Conservation (phyloP, 1,139 yeast species). For the Wickerhamiella infanticola region DNA sequence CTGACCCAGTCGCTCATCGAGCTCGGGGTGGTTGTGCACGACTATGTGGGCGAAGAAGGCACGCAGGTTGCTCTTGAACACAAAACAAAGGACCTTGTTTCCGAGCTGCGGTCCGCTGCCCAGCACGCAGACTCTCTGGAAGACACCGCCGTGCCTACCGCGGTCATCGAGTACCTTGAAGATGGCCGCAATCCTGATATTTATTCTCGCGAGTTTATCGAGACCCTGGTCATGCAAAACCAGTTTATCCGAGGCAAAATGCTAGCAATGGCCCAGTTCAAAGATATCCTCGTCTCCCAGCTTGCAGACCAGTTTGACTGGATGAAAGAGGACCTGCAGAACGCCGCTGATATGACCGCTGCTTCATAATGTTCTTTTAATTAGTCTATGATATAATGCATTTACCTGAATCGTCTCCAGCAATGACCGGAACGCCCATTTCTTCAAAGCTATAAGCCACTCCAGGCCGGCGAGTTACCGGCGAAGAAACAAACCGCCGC, state of each 20-base stretch:
- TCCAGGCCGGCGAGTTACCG: constrained; percentile 10
- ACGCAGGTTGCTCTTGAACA: constrained; percentile 37
- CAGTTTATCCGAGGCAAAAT: constrained; percentile 76
- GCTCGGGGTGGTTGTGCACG: constrained; percentile 82
- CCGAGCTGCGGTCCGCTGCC: constrained; percentile 14
- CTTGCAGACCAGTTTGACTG: constrained; percentile 68
- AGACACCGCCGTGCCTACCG: constrained; percentile 18
- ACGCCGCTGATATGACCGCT: not conserved
- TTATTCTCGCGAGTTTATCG: constrained; percentile 90
- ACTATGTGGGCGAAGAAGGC: constrained; percentile 71
- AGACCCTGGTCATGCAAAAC: constrained; percentile 74
- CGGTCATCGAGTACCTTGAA: constrained; percentile 44
- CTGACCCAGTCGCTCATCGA: constrained; percentile 78
- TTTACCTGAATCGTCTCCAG: constrained; percentile 11
- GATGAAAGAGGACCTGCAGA: constrained; percentile 26
- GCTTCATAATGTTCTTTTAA: not conserved
- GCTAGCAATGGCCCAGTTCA: constrained; percentile 25
- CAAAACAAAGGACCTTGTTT: constrained; percentile 11
- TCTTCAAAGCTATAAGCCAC: constrained; percentile 17
- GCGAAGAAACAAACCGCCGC: not conserved
- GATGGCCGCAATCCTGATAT: constrained; percentile 95
- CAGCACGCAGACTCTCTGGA: constrained; percentile 12
- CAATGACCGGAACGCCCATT: constrained; percentile 14
- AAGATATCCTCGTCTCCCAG: constrained; percentile 53
- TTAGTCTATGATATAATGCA: constrained; percentile 10